Evolutionary conservation across 2,329 filamentous ascomycete genomes (phyloP).

Genomic region (Arthrobotrys sinensis): DNA sequence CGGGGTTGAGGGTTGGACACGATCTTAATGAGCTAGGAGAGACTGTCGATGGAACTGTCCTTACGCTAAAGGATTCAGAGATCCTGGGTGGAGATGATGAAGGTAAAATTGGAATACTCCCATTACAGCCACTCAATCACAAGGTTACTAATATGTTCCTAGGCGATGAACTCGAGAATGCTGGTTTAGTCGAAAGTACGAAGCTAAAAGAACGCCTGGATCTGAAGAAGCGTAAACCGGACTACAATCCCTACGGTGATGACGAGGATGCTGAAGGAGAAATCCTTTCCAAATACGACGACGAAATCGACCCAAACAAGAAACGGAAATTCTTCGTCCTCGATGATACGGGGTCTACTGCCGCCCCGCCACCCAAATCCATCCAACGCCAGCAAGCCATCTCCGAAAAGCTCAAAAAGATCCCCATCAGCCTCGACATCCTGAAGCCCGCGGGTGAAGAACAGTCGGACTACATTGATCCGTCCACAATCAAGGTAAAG

Average conservation of each 20-base stretch:
- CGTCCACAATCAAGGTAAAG: slow-evolving; percentile 89
- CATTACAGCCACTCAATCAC: background rate
- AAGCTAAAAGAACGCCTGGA: slow-evolving; percentile 82
- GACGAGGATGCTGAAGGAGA: slow-evolving; percentile 75
- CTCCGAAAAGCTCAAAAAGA: slow-evolving; percentile 76
- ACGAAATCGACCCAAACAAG: slow-evolving; percentile 93
- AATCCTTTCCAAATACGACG: slow-evolving; percentile 92
- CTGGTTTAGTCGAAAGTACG: slow-evolving; percentile 80
- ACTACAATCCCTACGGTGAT: slow-evolving; percentile 86
- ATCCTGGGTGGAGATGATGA: slow-evolving; percentile 77
- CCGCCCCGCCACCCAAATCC: slow-evolving; percentile 75
- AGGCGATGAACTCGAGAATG: slow-evolving; percentile 89
- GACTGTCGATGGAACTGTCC: slow-evolving; percentile 83
- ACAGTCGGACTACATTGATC: slow-evolving; percentile 88
- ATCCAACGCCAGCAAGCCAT: slow-evolving; percentile 71
- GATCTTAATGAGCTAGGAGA: slow-evolving; percentile 86
- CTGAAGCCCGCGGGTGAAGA: slow-evolving; percentile 74
- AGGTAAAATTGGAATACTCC: slow-evolving; percentile 66
- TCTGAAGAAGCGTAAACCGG: slow-evolving; percentile 88
- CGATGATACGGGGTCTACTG: slow-evolving; percentile 80
- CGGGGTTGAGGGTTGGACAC: slow-evolving; percentile 92
- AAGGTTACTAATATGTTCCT: slow-evolving; percentile 70
- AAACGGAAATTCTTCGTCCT: slow-evolving; percentile 84
- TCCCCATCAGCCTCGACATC: slow-evolving; percentile 84
- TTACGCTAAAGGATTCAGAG: slow-evolving; percentile 93